Conservation (phyloP, 495 filamentous ascomycete genomes). For the Aspergillus affinis region DNA sequence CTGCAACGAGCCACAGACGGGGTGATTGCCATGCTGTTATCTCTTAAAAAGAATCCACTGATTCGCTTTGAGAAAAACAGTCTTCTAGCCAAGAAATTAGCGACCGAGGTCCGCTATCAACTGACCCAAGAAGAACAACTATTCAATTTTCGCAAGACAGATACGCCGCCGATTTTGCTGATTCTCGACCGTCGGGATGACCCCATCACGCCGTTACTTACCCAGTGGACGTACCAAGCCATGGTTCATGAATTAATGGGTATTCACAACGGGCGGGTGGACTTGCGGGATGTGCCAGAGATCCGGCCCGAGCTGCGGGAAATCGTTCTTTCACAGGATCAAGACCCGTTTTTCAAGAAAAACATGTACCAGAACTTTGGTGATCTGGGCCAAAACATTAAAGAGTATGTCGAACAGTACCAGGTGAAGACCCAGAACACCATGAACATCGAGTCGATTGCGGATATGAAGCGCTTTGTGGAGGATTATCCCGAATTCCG, state of each 20-base stretch:
- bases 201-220: constrained; percentile 91
- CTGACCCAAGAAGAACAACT: constrained; percentile 95
- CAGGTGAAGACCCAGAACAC: constrained; percentile 91
- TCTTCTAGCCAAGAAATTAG: constrained; percentile 84
- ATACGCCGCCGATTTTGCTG: constrained; percentile 90
- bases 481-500: constrained; percentile 98
- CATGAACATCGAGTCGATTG: constrained; percentile 92
- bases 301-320: constrained; percentile 89
- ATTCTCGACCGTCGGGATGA: constrained; percentile 92
- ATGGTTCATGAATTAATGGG: constrained; percentile 98
- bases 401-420: constrained; percentile 97
- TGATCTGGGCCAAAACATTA: constrained; percentile 94
- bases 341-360: constrained; percentile 99
- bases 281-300: constrained; percentile 83
- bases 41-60: constrained; percentile 93
- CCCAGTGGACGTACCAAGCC: constrained; percentile 98
- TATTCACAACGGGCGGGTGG: constrained; percentile 88
- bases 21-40: constrained; percentile 74
- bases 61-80: constrained; percentile 95
- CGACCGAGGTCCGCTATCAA: constrained; percentile 85
- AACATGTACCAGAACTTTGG: constrained; percentile 99
- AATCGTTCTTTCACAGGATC: constrained; percentile 93
- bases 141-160: constrained; percentile 93
- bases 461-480: constrained; percentile 98
- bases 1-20: constrained; percentile 84